These are phyloP conservation scores for Paspalum vaginatum DNA, from an alignment of 176 grass and related monocot species.

Conservation along the genomic window DNA sequence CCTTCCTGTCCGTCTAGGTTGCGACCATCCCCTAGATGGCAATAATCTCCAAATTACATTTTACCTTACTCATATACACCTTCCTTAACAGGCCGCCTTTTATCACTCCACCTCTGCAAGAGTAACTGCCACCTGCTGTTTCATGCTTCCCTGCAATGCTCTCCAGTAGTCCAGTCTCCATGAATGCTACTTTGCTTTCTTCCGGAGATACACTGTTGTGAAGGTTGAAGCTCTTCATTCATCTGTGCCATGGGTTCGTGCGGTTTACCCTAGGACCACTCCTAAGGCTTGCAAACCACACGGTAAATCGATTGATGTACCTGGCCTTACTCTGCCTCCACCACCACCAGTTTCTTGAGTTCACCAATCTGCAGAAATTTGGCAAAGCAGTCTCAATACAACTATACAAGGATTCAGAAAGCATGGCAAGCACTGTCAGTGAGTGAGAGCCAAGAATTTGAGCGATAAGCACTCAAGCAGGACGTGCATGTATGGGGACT, in stretches of 20 bases:
- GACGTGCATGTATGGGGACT: too few species aligned
- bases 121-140: background rate
- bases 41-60: background rate
- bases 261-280: background rate
- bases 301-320: too few species aligned
- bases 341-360: too few species aligned
- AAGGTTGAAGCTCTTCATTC: constrained; percentile 34
- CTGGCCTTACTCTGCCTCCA: too few species aligned
- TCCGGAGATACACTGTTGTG: constrained; percentile 7
- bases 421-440: too few species aligned
- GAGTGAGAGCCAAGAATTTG: too few species aligned
- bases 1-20: background rate
- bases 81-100: background rate
- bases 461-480: too few species aligned
- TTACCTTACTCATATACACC: constrained; percentile 37
- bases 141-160: background rate
- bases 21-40: constrained; percentile 19
- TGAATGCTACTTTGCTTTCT: background rate
- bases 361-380: too few species aligned
- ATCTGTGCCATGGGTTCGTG: background rate
- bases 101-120: background rate
- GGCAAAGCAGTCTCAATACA: too few species aligned
- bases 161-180: constrained; percentile 12
- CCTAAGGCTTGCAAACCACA: constrained; percentile 28
- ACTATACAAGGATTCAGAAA: too few species aligned